Base-by-base conservation (phyloP, 2,329 filamentous ascomycete species). In the Dendrostoma leiphaemia region DNA sequence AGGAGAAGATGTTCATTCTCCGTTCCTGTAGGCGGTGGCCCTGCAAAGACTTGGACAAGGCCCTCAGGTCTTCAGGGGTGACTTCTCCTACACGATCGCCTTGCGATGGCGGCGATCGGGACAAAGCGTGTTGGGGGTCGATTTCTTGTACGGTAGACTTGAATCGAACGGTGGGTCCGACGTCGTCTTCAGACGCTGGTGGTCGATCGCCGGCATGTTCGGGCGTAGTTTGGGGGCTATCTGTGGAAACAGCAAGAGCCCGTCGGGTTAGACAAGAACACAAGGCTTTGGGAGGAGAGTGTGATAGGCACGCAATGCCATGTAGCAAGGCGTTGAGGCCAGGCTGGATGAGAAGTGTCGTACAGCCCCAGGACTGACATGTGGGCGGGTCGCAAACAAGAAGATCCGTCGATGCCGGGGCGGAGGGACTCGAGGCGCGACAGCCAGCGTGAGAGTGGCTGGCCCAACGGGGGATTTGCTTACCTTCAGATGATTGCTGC, bases 1-100 rank as follows among this genome's bases (percentile, higher is more conserved):
- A 97, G 40, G 88, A 86, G 72, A 91, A 96, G 67, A 91, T 90
- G 67, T 88, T 89, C 77, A 96, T 84, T 60, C 92, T 84, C 54
- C 85, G 82, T 63, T 92, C 88, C 73, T 97, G 92, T 58, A 96
- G 79, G 63, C 87, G 84, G 44, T 85, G 81, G 59, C 84, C 84
- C 60, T 91, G 88, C 24, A 96, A 76, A 23, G 84, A 86, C 62
- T 85, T 83, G 48, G 89, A 86, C 58, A 96, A 75, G 56, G 84
- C 85, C 61, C 82, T 83, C 53, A 95, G 76, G 65, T 92, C 82
- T 53, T 90, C 85, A 17, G 75, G 72, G 6, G 78, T 77, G 46
- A 78, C 72, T 58, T 75, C 72, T 56, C 57, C 51, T 58, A 56
- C 50, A 41, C 43, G 35, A 29, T 51, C 35, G 19, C 41, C 45